Conservation (phyloP, 2,329 filamentous ascomycete genomes). For the Paracamarosporium sp. region DNA sequence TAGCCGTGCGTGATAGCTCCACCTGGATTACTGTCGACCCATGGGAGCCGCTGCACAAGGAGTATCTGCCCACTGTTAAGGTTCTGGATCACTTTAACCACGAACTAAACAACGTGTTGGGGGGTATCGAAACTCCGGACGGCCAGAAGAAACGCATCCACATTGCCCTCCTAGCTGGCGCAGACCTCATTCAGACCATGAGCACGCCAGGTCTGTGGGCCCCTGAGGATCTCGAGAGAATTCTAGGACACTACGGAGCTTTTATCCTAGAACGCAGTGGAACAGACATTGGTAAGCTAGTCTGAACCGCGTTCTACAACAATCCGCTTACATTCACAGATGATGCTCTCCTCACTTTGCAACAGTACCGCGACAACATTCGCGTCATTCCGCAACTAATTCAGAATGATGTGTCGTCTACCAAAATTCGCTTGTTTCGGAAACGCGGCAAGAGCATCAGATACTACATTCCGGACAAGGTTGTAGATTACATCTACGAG, state of each 20-base stretch:
- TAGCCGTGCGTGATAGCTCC: conserved; percentile 75
- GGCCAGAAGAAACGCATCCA: conserved; percentile 72
- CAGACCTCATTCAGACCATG: conserved; percentile 60
- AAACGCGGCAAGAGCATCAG: conserved; percentile 51
- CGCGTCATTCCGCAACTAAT: conserved; percentile 89
- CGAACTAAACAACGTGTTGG: conserved; percentile 81
- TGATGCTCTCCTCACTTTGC: conserved; percentile 81
- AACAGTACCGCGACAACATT: conserved; percentile 84
- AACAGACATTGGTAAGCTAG: conserved; percentile 70
- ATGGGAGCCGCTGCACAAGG: conserved; percentile 79
- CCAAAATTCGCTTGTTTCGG: conserved; percentile 78
- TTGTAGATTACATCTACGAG: conserved; percentile 50
- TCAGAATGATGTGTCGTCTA: conserved; percentile 82
- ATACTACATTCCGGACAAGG: conserved; percentile 49
- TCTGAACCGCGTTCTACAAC: too few relatives aligned
- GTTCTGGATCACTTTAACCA: conserved; percentile 91
- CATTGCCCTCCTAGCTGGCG: conserved; percentile 81
- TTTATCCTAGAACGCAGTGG: conserved; percentile 89
- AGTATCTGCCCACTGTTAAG: conserved; percentile 87
- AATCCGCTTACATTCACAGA: conserved; percentile 52
- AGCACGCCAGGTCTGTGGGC: conserved; percentile 74
- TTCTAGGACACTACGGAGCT: conserved; percentile 80
- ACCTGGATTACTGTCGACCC: conserved; percentile 48
- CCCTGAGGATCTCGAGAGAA: conserved; percentile 83
- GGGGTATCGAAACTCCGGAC: conserved; percentile 73